Percentiles rank a stretch among this genome's conserved stretches.
phyloP scores from a whole-genome alignment of 2,329 filamentous ascomycete genomes.

The Fusarium paranaense region DNA sequence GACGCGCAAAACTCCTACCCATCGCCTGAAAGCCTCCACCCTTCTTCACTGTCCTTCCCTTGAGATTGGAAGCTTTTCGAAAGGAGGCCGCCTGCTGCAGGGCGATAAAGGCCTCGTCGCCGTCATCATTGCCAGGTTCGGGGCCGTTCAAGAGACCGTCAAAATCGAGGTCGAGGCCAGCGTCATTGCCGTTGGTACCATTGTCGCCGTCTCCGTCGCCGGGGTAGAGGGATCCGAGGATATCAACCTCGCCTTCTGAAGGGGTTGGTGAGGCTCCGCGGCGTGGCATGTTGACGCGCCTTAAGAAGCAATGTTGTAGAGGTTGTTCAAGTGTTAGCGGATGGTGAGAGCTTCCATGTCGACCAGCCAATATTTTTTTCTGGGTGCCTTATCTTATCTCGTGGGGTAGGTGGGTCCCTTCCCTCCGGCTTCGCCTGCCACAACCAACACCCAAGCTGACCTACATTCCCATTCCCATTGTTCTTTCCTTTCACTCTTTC shows the following conservation, averaged over 20 bases:
- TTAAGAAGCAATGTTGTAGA: slow-evolving; percentile 8
- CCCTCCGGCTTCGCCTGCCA: background rate
- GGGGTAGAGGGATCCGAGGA: slow-evolving; percentile 81
- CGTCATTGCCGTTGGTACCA: slow-evolving; percentile 49
- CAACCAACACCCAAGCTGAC: slow-evolving; percentile 11
- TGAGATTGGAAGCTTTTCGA: slow-evolving; percentile 83
- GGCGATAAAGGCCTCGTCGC: slow-evolving; percentile 91
- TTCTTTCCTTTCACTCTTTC: slow-evolving; percentile 12
- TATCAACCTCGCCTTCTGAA: slow-evolving; percentile 94
- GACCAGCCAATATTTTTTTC: slow-evolving; percentile 49
- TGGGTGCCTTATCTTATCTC: slow-evolving; percentile 54
- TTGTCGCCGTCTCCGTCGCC: slow-evolving; percentile 64
- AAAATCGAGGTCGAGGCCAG: slow-evolving; percentile 65
- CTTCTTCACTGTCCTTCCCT: slow-evolving; percentile 90
- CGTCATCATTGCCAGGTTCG: slow-evolving; percentile 64
- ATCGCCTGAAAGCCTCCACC: slow-evolving; percentile 97
- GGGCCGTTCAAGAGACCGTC: slow-evolving; percentile 70
- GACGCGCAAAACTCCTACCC: slow-evolving; percentile 62
- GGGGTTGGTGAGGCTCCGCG: slow-evolving; percentile 82
- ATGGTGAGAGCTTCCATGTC: slow-evolving; percentile 19
- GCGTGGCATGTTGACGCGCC: slow-evolving; percentile 68
- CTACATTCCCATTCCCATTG: slow-evolving; percentile 3
- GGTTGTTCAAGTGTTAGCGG: slow-evolving; percentile 11
- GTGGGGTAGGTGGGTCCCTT: slow-evolving; percentile 45
- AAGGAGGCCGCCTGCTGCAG: slow-evolving; percentile 88